Evolutionary conservation across 352 stramenopile species (phyloP).

Genomic region (Blastocystis sp.): DNA sequence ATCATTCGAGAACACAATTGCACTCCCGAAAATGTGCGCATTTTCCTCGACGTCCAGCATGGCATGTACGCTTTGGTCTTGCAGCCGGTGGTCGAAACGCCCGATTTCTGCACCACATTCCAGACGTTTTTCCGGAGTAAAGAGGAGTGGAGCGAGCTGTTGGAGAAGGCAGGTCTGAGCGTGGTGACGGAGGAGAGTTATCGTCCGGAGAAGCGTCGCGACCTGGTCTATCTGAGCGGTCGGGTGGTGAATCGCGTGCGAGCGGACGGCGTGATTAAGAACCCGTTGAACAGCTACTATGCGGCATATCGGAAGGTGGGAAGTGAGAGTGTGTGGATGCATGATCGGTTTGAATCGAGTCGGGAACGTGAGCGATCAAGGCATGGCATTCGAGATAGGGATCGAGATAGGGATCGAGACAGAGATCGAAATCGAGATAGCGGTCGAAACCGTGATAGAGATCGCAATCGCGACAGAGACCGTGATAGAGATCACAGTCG

Average conservation of each 20-base stretch:
- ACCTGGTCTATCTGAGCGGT: not conserved
- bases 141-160: not conserved
- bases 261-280: not conserved
- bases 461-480: not conserved
- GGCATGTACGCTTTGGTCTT: constrained; percentile 28
- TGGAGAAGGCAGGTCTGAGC: not conserved
- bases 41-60: constrained; percentile 46
- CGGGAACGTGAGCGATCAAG: too few relatives aligned
- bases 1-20: constrained; percentile 56
- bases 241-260: not conserved
- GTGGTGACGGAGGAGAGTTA: not conserved
- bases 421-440: not conserved
- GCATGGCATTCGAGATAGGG: too few relatives aligned
- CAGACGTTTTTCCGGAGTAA: constrained; percentile 36
- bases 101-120: constrained; percentile 49
- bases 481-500: too few relatives aligned
- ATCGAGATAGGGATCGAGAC: not conserved
- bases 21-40: not conserved
- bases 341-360: not conserved
- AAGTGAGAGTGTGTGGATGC: not conserved
- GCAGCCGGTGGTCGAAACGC: constrained; percentile 26
- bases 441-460: not conserved
- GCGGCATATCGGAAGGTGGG: not conserved
- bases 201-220: not conserved
- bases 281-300: constrained; percentile 29